Base-by-base conservation (phyloP, 306 rosid species). In the Acacia melanoxylon region DNA sequence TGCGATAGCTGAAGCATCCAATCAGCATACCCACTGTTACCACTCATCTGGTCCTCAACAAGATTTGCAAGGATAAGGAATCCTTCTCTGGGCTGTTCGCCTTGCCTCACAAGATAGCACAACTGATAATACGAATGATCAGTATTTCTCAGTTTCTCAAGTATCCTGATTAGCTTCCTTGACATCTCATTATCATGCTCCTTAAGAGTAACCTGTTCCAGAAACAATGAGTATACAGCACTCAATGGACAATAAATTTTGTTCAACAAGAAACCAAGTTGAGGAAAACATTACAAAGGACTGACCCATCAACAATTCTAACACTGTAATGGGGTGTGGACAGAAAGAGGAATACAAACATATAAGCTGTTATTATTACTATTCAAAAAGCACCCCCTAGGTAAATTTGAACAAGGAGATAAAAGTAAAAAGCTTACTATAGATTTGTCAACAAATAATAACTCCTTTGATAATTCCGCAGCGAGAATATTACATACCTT, bases 41-140 rank as follows among this genome's bases (percentile, higher is more conserved):
- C 92, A 31, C 97, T 94, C 87, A 92, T 89, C 83, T 90, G 99
- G 74, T 93, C 98, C 94, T 96, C 99, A 76, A 96, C 89, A 81
- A 96, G 97, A 86, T 93, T 90, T 67, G 92, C 81, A 52, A 96
- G 97, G 3, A 93, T 79, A 66, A 96, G 97, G 87, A 86, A 86
- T 61, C 99, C 97, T 89, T 96, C 99, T 81, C 91, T 90, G 71
- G 98, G 98, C 51, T 96, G 98, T 84, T 96, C 98, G 10, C 99
- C 98, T 91, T 93, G 99, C 90, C 99, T 91, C 85, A 96, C 97
- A 87, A 96, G 97, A 75, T 88, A 88, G 81, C 92, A 86, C 76
- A 88, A 78, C 80, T 87, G 97, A 87, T 87, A 87, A 76, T 90
- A 89, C 62, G 95, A 89, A 25, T 79, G 82, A 66, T 93, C 93